Evolutionary conservation across 305 asterid species (phyloP).

Genomic region (Solanum hybrid): DNA sequence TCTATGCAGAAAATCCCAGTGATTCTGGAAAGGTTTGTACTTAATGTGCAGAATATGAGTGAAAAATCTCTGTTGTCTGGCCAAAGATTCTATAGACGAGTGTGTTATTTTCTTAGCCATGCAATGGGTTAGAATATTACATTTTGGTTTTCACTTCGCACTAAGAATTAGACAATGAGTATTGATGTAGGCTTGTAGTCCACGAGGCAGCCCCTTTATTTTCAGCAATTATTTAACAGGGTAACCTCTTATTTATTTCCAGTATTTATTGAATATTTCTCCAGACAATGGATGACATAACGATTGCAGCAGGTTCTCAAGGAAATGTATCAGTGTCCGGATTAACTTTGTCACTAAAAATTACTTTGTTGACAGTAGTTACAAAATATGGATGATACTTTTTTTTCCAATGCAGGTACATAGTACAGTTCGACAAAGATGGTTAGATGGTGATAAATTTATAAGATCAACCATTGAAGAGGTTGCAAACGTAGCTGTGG

Average conservation of each 20-base stretch:
- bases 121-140: not conserved
- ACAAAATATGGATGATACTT: not conserved
- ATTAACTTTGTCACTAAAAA: not conserved
- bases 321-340: not conserved
- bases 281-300: not conserved
- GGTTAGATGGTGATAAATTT: constrained; percentile 82
- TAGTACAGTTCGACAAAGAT: constrained; percentile 73
- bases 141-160: not conserved
- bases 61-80: not conserved
- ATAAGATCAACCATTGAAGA: constrained; percentile 72
- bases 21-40: constrained; percentile 88
- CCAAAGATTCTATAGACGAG: not conserved
- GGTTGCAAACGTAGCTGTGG: constrained; percentile 67
- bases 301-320: not conserved
- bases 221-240: not conserved
- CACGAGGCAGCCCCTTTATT: not conserved
- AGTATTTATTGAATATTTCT: not conserved
- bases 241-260: not conserved
- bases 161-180: not conserved
- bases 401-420: constrained; percentile 35
- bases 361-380: not conserved
- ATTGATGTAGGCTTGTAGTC: not conserved
- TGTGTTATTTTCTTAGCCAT: not conserved
- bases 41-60: not conserved
- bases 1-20: constrained; percentile 92